These are phyloP conservation scores for Penicillium vulpinum DNA, from an alignment of 2,329 filamentous ascomycete genomes.

Conservation along the genomic window DNA sequence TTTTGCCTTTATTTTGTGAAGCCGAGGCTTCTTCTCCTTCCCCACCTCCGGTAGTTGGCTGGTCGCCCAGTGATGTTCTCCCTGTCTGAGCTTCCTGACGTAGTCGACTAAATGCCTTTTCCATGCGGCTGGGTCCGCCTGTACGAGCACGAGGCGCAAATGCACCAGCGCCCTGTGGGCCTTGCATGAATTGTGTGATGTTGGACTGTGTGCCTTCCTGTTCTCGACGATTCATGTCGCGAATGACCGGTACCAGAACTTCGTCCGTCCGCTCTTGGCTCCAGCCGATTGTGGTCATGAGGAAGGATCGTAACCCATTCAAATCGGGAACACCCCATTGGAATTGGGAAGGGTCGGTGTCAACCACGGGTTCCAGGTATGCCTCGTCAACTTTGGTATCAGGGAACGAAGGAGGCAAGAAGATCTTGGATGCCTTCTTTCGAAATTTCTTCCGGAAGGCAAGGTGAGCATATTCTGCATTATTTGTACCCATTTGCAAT, in stretches of 20 bases:
- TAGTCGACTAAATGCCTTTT: conserved; percentile 69
- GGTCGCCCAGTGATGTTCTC: conserved; percentile 13
- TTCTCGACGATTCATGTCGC: conserved; percentile 88
- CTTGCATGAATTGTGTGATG: conserved; percentile 89
- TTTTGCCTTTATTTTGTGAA: conserved; percentile 8
- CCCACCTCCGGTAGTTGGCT: not conserved
- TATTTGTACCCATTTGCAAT: conserved; percentile 69
- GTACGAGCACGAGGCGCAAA: conserved; percentile 69
- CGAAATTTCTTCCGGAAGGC: conserved; percentile 84
- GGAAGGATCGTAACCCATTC: conserved; percentile 75
- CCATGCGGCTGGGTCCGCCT: conserved; percentile 70
- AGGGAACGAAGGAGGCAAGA: conserved; percentile 79
- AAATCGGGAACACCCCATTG: conserved; percentile 96
- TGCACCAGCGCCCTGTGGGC: conserved; percentile 56
- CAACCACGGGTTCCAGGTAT: conserved; percentile 84
- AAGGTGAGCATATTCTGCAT: conserved; percentile 56
- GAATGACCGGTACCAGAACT: conserved; percentile 89
- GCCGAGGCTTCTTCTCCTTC: conserved; percentile 5
- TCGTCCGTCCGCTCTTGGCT: conserved; percentile 88
- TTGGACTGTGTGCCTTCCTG: conserved; percentile 92
- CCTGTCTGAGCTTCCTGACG: conserved; percentile 53
- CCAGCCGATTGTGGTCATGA: conserved; percentile 95
- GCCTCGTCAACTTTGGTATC: conserved; percentile 75
- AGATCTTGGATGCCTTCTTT: conserved; percentile 79
- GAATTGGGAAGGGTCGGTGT: conserved; percentile 73